Evolutionary conservation across 352 stramenopile species (phyloP).

Genomic region (Phytophthora sansomeana): DNA sequence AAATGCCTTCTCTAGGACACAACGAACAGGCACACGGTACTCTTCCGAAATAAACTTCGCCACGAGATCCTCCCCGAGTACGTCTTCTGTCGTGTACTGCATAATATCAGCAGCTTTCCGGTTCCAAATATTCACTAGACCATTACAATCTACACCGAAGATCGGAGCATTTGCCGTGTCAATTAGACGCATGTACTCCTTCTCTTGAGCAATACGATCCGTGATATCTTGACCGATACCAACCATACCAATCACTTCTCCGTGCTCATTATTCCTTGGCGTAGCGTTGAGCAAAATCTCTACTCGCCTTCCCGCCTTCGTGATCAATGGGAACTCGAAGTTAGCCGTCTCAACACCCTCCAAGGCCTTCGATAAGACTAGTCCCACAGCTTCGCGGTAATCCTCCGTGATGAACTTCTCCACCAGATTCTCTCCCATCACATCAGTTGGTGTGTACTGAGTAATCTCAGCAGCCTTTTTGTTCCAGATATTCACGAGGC

Average conservation of each 20-base stretch:
- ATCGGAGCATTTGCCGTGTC: conserved; percentile 88
- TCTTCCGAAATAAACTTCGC: conserved; percentile 77
- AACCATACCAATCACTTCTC: conserved; percentile 69
- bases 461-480: conserved; percentile 64
- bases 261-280: conserved; percentile 60
- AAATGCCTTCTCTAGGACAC: conserved; percentile 59
- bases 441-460: conserved; percentile 60
- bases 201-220: conserved; percentile 67
- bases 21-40: conserved; percentile 53
- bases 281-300: conserved; percentile 84
- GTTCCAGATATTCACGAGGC: conserved; percentile 76
- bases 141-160: conserved; percentile 68
- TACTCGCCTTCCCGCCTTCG: conserved; percentile 69
- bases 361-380: conserved; percentile 55
- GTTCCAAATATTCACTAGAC: conserved; percentile 87
- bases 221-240: conserved; percentile 77
- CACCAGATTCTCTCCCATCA: conserved; percentile 66
- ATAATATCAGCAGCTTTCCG: conserved; percentile 79
- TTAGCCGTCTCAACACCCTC: conserved; percentile 61
- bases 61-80: conserved; percentile 69
- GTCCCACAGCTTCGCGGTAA: conserved; percentile 52
- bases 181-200: conserved; percentile 82
- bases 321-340: conserved; percentile 82
- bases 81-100: conserved; percentile 71
- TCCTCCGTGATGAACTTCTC: conserved; percentile 66